Percentiles rank a stretch among this genome's conserved stretches.
phyloP scores from a whole-genome alignment of 179 eudicot species.

The Beta macrorhiza region DNA sequence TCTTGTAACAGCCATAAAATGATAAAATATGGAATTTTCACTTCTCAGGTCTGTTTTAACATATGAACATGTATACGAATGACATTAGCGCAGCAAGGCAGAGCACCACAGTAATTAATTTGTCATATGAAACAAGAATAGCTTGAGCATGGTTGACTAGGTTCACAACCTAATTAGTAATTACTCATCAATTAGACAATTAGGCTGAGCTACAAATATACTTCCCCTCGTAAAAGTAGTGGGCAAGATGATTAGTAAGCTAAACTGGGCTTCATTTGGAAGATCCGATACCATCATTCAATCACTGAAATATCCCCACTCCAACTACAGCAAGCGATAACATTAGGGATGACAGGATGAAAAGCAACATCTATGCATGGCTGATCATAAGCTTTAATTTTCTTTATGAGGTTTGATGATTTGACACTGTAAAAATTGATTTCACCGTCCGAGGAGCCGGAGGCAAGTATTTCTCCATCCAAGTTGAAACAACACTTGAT shows the following conservation, averaged over 20 bases:
- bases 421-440: constrained; percentile 57
- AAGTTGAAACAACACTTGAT: constrained; percentile 70
- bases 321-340: constrained; percentile 73
- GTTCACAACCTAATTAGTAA: neutral
- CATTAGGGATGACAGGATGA: constrained; percentile 67
- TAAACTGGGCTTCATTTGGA: neutral
- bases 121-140: too few relatives aligned
- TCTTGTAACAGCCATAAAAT: too few relatives aligned
- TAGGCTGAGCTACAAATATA: neutral
- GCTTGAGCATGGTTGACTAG: neutral
- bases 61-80: too few relatives aligned
- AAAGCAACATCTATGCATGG: constrained; percentile 71
- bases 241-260: neutral
- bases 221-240: neutral
- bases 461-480: constrained; percentile 63
- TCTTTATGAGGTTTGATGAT: constrained; percentile 53
- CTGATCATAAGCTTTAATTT: constrained; percentile 55
- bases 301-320: constrained; percentile 57
- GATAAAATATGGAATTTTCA: too few relatives aligned
- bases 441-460: constrained; percentile 81
- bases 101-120: too few relatives aligned
- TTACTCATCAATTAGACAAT: neutral
- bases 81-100: too few relatives aligned
- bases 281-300: constrained; percentile 26
- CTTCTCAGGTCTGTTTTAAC: too few relatives aligned